These are phyloP conservation scores for Cladobotryum protrusum DNA, from an alignment of 2,329 filamentous ascomycete genomes.

Conservation along the genomic window DNA sequence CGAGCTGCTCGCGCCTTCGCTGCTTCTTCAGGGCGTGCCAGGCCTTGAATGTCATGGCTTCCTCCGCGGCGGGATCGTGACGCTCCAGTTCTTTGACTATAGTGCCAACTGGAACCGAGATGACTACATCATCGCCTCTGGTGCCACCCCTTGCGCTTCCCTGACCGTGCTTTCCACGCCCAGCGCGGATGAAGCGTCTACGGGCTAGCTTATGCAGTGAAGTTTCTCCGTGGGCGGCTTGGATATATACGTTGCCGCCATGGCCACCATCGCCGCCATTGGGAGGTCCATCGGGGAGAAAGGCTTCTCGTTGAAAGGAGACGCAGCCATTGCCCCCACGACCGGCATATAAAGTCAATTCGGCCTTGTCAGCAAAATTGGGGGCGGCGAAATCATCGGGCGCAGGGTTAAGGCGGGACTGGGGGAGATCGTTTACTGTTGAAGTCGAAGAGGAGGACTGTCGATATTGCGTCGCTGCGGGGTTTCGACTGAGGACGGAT, in stretches of 20 bases:
- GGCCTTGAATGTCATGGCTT: slow-evolving; percentile 35
- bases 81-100: slow-evolving; percentile 78
- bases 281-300: slow-evolving; percentile 77
- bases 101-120: slow-evolving; percentile 89
- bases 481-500: slow-evolving; percentile 11
- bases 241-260: slow-evolving; percentile 90
- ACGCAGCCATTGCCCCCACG: slow-evolving; percentile 87
- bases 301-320: slow-evolving; percentile 88
- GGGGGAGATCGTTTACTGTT: slow-evolving; percentile 32
- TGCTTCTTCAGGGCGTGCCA: slow-evolving; percentile 29
- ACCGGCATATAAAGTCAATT: slow-evolving; percentile 70
- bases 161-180: slow-evolving; percentile 69
- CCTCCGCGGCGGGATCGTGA: slow-evolving; percentile 68
- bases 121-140: slow-evolving; percentile 77
- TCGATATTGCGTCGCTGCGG: slow-evolving; percentile 3
- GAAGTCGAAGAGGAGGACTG: slow-evolving; percentile 20
- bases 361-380: slow-evolving; percentile 82
- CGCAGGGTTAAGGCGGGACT: slow-evolving; percentile 66
- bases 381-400: slow-evolving; percentile 79
- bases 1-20: slow-evolving; percentile 23
- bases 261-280: slow-evolving; percentile 93
- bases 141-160: slow-evolving; percentile 68
- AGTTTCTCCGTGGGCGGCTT: slow-evolving; percentile 84
- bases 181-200: slow-evolving; percentile 66
- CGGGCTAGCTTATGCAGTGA: slow-evolving; percentile 87